Evolutionary conservation across 108 stramenopile species (phyloP).

Genomic region (Skeletonema menzelii): DNA sequence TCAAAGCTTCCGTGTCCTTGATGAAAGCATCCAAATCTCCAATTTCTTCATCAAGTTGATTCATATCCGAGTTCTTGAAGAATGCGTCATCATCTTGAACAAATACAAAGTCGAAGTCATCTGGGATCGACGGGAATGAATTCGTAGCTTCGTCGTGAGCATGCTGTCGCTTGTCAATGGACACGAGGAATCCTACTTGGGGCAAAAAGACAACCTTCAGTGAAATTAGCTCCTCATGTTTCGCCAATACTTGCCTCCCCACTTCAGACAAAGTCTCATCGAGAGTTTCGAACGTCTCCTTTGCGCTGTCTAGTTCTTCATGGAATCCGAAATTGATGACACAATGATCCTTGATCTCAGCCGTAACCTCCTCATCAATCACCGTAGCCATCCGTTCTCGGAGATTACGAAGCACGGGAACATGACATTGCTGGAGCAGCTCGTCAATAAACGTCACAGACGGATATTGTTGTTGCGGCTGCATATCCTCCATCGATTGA

Average conservation of each 20-base stretch:
- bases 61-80: slow-evolving; percentile 87
- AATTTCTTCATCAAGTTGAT: slow-evolving; percentile 83
- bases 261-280: slow-evolving; percentile 53
- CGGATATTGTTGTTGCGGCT: slow-evolving; percentile 14
- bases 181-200: slow-evolving; percentile 90
- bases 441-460: slow-evolving; percentile 49
- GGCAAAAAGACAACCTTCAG: slow-evolving; percentile 90
- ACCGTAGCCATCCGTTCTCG: slow-evolving; percentile 59
- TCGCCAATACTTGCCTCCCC: slow-evolving; percentile 54
- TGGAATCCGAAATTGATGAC: slow-evolving; percentile 78
- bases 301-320: slow-evolving; percentile 79
- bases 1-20: slow-evolving; percentile 84
- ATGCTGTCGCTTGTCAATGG: slow-evolving; percentile 61
- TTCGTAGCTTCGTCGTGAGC: slow-evolving; percentile 44
- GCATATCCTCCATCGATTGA: neutral
- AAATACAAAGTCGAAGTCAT: slow-evolving; percentile 79
- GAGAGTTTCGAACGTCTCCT: slow-evolving; percentile 70
- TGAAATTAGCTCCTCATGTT: slow-evolving; percentile 58
- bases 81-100: slow-evolving; percentile 74
- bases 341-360: slow-evolving; percentile 56
- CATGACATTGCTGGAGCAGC: slow-evolving; percentile 52
- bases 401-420: slow-evolving; percentile 46
- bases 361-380: slow-evolving; percentile 75
- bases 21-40: slow-evolving; percentile 93
- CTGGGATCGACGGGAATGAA: slow-evolving; percentile 58